Base-by-base conservation (phyloP, 441 rosid genomes). In the Arabidopsis hybrid region DNA sequence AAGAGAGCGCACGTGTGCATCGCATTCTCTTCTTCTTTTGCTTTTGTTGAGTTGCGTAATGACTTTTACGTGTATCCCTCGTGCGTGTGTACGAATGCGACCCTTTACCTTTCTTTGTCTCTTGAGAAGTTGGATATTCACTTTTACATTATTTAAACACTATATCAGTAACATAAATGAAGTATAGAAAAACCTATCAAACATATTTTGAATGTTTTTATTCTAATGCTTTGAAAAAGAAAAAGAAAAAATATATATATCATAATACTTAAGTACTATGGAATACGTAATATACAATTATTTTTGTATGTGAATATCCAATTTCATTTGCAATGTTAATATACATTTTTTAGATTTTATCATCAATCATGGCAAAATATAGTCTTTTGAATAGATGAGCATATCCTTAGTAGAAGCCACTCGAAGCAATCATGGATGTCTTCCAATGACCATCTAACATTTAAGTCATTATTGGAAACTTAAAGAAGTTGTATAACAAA, bases 21-120 rank as follows among this genome's bases (percentile, higher is more conserved):
- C 45, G 35, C 65, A 45, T 16, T 39, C 21, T 5, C 45, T 55
- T 68, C 12, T 4, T 16, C 10, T 32, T 59, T 21, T 35, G 39
- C 18, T 21, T 46, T 47, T 21, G 35, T 59, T n/a, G 66, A 70
- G 50, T 60, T 71, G 67, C 32, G n/a, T 70, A 13, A 8, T 71
- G 51, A 60, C 67, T 39, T 49, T 71, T 49, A 60, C 0, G 60
- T 38, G 32, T 50, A 60, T 11, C 50, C 74, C 67, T 70, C 73
- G 61, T 60, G 68, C 64, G 72, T 74, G 77, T 32, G 59, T 57
- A 47, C 36, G 73, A 74, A 50, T 74, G 68, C 36, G 67, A 67
- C 62, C 39, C 56, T 60, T 74, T 74, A 40, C 73, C 60, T 59
- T 73, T 51, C 34, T 45, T 42, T 26, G 6, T 73, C 14, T 26